Evolutionary conservation across 139 green algal genomes (phyloP), one percentile per base, ranked within the genome.

Genomic region (Choricystis sp.): DNA sequence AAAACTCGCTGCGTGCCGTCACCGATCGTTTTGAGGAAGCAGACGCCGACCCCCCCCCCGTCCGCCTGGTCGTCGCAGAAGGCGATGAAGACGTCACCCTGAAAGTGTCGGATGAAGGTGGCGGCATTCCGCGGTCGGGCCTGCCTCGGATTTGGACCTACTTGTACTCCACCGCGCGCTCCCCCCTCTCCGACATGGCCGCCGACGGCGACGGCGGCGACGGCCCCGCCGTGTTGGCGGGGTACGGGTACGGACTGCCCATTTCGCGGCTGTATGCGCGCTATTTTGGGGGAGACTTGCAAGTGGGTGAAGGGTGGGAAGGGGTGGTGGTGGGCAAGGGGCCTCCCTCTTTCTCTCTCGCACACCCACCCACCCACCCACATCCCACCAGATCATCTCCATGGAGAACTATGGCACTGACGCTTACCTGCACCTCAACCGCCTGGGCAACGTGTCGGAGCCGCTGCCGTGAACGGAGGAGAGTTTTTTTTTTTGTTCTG

Each of bases 401-500:
- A 98, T 99, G 93, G 89, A 97, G 71, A 85, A 87, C 0, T 98
- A 97, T 68, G 91, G 92, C 64, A 98, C 92, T 27, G 92, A 98
- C 68, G 92, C 92, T 3, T 98, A 97, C 77, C 73, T 98, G 57
- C 92, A 98, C 78, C 77, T 98, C 14, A 94, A 95, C 64, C 82
- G 90, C 30, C 79, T 98, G 19, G 92, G 87, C 55, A 94, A 94
- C 64, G 78, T 83, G 26, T 82, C 95, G 72, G 91, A 98, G 75
- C 91, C 91, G 25, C 77, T 97, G 65, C 89, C 90, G 0, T 96
- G 69, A 89, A 29, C 57, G 52, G 5, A 23, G 59, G 61, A 62
- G 9, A 9, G 26, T 31, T 62, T 9, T 16, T 62, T 9, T 62
- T n/a, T 62, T 49, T 62, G 5, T 49, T 62, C 9, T 49, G 27